These are phyloP conservation scores for Penicillium pulvis DNA, from an alignment of 495 filamentous ascomycete genomes.

Conservation along the genomic window DNA sequence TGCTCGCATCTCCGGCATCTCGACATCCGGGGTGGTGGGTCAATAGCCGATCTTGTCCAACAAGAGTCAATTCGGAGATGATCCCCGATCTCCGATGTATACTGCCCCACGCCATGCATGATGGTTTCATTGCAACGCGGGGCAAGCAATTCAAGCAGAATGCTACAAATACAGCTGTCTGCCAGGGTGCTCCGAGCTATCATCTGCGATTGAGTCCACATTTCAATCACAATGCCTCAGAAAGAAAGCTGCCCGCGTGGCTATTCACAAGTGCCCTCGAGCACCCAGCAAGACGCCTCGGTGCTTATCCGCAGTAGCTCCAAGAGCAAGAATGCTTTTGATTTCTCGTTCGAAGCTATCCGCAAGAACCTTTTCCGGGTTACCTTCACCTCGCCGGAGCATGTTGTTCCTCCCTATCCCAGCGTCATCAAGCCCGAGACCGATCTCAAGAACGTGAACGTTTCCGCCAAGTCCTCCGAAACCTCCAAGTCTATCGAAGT, in stretches of 20 bases:
- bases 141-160: conserved; percentile 6
- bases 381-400: conserved; percentile 59
- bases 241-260: conserved; percentile 50
- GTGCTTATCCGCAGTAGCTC: conserved; percentile 48
- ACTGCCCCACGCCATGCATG: conserved; percentile 14
- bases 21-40: background rate
- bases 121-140: conserved; percentile 7
- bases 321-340: conserved; percentile 37
- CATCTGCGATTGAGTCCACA: conserved; percentile 9
- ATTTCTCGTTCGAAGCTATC: conserved; percentile 61
- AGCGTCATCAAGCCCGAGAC: conserved; percentile 52
- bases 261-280: conserved; percentile 35
- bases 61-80: conserved; percentile 26
- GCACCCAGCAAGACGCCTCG: conserved; percentile 22
- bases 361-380: conserved; percentile 64
- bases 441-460: conserved; percentile 29
- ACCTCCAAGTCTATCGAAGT: conserved; percentile 46
- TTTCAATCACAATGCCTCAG: conserved; percentile 53
- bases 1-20: background rate
- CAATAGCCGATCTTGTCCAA: background rate
- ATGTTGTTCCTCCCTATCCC: conserved; percentile 61
- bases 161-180: conserved; percentile 35
- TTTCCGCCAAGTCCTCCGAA: conserved; percentile 27
- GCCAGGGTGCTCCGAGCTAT: conserved; percentile 8
- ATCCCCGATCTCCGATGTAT: conserved; percentile 34